Evolutionary conservation across 108 stramenopile species (phyloP), one percentile per base, ranked within the genome.

Genomic region (Cyclotella atomus): DNA sequence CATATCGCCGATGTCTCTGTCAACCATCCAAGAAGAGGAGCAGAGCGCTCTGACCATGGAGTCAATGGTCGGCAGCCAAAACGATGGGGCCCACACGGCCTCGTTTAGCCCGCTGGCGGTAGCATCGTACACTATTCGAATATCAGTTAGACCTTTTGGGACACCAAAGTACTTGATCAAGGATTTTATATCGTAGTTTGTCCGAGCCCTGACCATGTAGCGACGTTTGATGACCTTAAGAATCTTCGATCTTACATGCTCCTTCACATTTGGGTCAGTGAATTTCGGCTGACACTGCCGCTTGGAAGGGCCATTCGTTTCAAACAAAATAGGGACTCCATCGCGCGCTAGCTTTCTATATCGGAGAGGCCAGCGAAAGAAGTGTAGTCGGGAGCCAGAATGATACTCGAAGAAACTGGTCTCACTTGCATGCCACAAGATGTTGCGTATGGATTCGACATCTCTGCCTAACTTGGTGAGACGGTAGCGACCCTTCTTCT

Each of bases 61-160:
- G 3, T 47, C 70, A 5, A 81, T 53, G 10, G 82, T 80, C 10
- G 85, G 74, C 23, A 86, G 24, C 24, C 29, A 45, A 45, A 86
- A 86, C 16, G 45, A 41, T 2, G 85, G 85, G 2, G 61, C 36
- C 68, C 70, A 83, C 44, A 81, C 10, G 2, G 57, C 34, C 8
- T 27, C 54, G 53, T 86, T 86, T 27, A 80, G 41, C 14, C 82
- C 82, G 50, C 56, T 68, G 16, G 59, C 55, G 6, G 82, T 75
- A 1, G 54, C 82, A 73, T 83, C 82, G 21, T 70, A 86, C 25
- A 86, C 85, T 41, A 86, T 59, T 8, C 85, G 74, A 34, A 83
- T 77, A 38, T 85, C 79, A 16, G n/a, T 14, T 20, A 38, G 49
- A 5, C 79, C 66, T 38, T 83, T 83, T 0, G 74, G 75, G 0